Evolutionary conservation across 148 eudicot genomes (phyloP).

Genomic region (Chenopodium formosanum): DNA sequence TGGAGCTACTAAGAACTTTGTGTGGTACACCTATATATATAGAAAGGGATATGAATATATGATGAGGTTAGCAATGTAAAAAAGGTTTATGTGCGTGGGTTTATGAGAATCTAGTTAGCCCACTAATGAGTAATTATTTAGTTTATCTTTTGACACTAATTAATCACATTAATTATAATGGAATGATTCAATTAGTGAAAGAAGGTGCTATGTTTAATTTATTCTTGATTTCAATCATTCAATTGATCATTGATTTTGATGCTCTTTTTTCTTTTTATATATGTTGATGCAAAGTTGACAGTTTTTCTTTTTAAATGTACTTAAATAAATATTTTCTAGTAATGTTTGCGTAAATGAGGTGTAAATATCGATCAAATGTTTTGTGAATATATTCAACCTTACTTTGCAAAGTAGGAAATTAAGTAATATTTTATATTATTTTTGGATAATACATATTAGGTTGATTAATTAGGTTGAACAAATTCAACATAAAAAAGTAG

Average conservation of each 20-base stretch:
- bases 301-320: neutral
- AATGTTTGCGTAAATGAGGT: constrained; percentile 5
- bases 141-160: constrained; percentile 33
- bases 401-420: neutral
- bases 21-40: constrained; percentile 19
- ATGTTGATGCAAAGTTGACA: constrained; percentile 12
- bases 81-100: constrained; percentile 1
- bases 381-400: constrained; percentile 7
- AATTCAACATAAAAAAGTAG: neutral
- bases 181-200: constrained; percentile 20
- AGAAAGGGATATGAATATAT: neutral
- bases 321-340: neutral
- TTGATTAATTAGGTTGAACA: neutral
- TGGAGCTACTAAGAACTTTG: neutral
- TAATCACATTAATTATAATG: constrained; percentile 21
- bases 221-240: constrained; percentile 23
- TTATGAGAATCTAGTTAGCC: constrained; percentile 35
- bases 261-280: neutral
- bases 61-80: neutral
- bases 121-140: constrained; percentile 22
- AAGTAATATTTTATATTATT: no score
- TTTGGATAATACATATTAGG: neutral
- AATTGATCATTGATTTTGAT: constrained; percentile 26
- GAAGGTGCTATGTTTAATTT: neutral
- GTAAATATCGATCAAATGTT: constrained; percentile 15